Percentiles rank a stretch among this genome's conserved stretches.
These are phyloP conservation scores for Kockovaella imperatae DNA, from an alignment of 768 basidiomycete genomes.

Conservation along the genomic window DNA sequence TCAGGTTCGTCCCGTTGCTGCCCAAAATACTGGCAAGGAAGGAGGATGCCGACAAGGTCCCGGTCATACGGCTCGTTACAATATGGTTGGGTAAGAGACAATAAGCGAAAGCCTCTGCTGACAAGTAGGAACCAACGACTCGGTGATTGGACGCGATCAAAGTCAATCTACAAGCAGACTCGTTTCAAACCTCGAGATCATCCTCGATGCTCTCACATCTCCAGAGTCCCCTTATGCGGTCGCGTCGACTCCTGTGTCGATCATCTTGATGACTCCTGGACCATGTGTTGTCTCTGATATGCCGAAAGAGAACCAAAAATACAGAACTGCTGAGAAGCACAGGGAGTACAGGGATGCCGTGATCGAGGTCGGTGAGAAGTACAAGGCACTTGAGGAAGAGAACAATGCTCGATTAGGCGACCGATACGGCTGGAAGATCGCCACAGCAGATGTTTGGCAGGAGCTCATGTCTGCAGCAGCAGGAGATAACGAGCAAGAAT, in stretches of 20 bases:
- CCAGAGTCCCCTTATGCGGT: slow-evolving; percentile 3
- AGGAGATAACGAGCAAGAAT: slow-evolving; percentile 16
- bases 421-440: slow-evolving; percentile 14
- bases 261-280: slow-evolving; percentile 18
- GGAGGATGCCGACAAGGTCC: not conserved
- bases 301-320: not conserved
- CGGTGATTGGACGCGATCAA: not conserved
- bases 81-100: slow-evolving; percentile 4
- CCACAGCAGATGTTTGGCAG: slow-evolving; percentile 18
- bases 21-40: slow-evolving; percentile 3
- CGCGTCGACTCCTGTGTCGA: slow-evolving; percentile 1
- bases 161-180: not conserved
- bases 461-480: slow-evolving; percentile 12
- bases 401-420: not conserved
- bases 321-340: not conserved
- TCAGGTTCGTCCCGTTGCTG: not conserved
- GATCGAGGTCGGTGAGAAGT: slow-evolving; percentile 3
- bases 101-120: not conserved
- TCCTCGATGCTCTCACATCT: slow-evolving; percentile 4
- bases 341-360: slow-evolving; percentile 11
- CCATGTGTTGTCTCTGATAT: slow-evolving; percentile 3
- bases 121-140: slow-evolving; percentile 9
- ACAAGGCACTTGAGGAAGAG: slow-evolving; percentile 6
- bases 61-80: slow-evolving; percentile 2
- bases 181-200: slow-evolving; percentile 3